A percentile compares a stretch with the other conserved stretches of the same genome.
Conservation (phyloP, 768 basidiomycete genomes). For the Kwoniella europaea region DNA sequence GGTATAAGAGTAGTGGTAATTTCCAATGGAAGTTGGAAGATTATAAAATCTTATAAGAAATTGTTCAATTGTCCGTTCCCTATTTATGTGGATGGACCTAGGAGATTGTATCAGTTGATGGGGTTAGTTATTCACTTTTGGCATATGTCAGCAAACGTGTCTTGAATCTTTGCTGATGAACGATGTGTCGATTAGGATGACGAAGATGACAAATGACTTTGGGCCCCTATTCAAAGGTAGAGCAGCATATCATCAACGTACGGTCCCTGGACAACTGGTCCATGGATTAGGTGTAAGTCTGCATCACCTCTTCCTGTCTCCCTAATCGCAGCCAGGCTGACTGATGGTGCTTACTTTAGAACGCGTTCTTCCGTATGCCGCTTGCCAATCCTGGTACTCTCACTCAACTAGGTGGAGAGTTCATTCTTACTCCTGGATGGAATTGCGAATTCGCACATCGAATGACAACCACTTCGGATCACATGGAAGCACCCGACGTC, state of each 20-base stretch:
- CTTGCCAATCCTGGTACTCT: slow-evolving; percentile 54
- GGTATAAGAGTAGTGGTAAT: slow-evolving; percentile 54
- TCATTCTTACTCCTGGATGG: slow-evolving; percentile 52
- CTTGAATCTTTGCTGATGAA: not conserved
- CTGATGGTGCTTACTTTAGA: slow-evolving; percentile 29
- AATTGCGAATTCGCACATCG: slow-evolving; percentile 57
- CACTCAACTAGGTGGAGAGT: slow-evolving; percentile 58
- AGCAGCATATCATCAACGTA: slow-evolving; percentile 52
- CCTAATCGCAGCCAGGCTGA: not conserved
- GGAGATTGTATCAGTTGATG: slow-evolving; percentile 53
- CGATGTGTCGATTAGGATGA: slow-evolving; percentile 39
- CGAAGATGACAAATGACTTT: slow-evolving; percentile 53
- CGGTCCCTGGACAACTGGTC: slow-evolving; percentile 52
- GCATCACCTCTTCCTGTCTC: not conserved
- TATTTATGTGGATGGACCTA: slow-evolving; percentile 55
- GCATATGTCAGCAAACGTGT: not conserved
- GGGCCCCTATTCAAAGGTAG: slow-evolving; percentile 51
- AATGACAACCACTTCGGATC: slow-evolving; percentile 58
- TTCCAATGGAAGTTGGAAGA: slow-evolving; percentile 57
- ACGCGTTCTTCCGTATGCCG: slow-evolving; percentile 53
- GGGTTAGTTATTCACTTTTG: slow-evolving; percentile 38
- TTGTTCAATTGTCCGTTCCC: slow-evolving; percentile 57
- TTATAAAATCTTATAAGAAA: slow-evolving; percentile 56
- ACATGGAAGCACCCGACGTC: slow-evolving; percentile 58
- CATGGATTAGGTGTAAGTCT: slow-evolving; percentile 48